Evolutionary conservation across 352 stramenopile genomes (phyloP).

Genomic region (Phytopythium montanum): DNA sequence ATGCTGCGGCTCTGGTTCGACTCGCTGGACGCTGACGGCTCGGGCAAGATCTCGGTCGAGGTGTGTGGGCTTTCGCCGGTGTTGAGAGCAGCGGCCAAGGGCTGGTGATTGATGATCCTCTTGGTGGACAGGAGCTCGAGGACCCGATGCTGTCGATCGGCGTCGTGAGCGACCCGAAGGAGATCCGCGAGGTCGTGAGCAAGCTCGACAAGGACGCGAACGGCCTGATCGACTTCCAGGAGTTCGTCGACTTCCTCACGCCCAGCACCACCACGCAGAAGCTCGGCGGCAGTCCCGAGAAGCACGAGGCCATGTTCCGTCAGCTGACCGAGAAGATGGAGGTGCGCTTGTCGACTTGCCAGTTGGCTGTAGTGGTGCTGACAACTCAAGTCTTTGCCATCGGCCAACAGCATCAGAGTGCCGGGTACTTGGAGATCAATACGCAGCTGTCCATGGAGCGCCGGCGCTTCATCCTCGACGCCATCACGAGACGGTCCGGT

Average conservation of each 20-base stretch:
- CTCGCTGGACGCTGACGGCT: slow-evolving; percentile 57
- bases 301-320: slow-evolving; percentile 68
- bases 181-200: slow-evolving; percentile 58
- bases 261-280: slow-evolving; percentile 41
- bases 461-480: slow-evolving; percentile 63
- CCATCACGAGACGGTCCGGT: slow-evolving; percentile 52
- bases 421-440: slow-evolving; percentile 70
- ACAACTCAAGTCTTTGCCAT: neutral
- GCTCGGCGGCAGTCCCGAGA: slow-evolving; percentile 35
- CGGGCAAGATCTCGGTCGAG: slow-evolving; percentile 71
- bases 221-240: slow-evolving; percentile 72
- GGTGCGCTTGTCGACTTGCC: slow-evolving; percentile 2
- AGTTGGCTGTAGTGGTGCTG: neutral
- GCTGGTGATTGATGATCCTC: too few relatives aligned
- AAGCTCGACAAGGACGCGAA: slow-evolving; percentile 69
- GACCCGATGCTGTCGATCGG: slow-evolving; percentile 80
- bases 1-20: slow-evolving; percentile 82
- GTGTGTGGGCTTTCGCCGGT: slow-evolving; percentile 9
- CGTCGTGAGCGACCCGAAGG: slow-evolving; percentile 57
- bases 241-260: slow-evolving; percentile 77
- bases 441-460: slow-evolving; percentile 78
- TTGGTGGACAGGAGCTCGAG: slow-evolving; percentile 41
- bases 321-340: slow-evolving; percentile 81
- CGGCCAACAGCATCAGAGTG: slow-evolving; percentile 48
- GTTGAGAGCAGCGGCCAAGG: neutral